These are phyloP conservation scores for Phoenix dactylifera DNA, from an alignment of 176 grass and related monocot genomes.

Conservation along the genomic window DNA sequence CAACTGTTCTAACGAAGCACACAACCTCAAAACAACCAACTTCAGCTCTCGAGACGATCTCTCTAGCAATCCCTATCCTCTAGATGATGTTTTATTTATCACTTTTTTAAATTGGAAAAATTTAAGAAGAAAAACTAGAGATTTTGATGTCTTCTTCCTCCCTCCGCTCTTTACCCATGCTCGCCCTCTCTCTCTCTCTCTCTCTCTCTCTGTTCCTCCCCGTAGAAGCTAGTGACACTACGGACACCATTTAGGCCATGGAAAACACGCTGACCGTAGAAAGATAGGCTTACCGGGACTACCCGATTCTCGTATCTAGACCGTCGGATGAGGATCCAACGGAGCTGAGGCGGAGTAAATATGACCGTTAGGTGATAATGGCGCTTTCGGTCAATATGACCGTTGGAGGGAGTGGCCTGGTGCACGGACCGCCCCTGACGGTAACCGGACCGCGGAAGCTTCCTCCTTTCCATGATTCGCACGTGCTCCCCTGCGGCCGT, in stretches of 20 bases:
- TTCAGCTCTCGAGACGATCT: too few relatives aligned
- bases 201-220: neutral
- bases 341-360: constrained; percentile 20
- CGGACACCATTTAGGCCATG: constrained; percentile 3
- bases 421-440: constrained; percentile 15
- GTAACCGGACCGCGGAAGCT: neutral
- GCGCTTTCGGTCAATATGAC: constrained; percentile 50
- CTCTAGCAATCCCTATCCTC: too few relatives aligned
- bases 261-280: constrained; percentile 19
- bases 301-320: too few relatives aligned
- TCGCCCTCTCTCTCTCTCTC: neutral
- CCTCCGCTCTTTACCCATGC: neutral
- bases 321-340: constrained; percentile 43
- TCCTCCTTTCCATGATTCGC: constrained; percentile 25
- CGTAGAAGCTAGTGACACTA: neutral
- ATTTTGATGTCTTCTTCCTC: neutral
- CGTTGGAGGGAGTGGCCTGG: constrained; percentile 32
- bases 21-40: neutral
- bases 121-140: neutral
- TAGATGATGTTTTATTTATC: neutral
- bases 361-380: constrained; percentile 53
- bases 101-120: neutral
- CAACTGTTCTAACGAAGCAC: constrained; percentile 6
- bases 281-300: constrained; percentile 24
- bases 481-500: constrained; percentile 34